phyloP scores from a whole-genome alignment of 176 grass and related monocot species.

The Phragmites australis region DNA sequence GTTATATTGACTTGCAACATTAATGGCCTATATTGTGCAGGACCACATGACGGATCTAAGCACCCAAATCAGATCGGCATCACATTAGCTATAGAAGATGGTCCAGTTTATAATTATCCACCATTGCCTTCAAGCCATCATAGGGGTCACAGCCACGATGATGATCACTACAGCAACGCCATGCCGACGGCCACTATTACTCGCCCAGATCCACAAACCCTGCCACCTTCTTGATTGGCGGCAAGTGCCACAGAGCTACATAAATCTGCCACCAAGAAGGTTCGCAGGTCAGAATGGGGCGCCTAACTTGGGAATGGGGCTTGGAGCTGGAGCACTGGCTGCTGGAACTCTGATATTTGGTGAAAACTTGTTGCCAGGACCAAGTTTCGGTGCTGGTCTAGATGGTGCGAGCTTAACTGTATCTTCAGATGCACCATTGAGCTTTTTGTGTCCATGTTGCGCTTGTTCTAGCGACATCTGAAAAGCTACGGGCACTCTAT shows the following conservation, averaged over 20 bases:
- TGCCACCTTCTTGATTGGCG: conserved; percentile 42
- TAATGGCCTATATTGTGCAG: conserved; percentile 38
- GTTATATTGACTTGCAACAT: too few relatives aligned
- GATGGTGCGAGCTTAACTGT: conserved; percentile 48
- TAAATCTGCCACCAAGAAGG: conserved; percentile 66
- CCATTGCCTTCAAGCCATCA: conserved; percentile 23
- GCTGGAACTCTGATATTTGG: conserved; percentile 84
- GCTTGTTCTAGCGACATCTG: conserved; percentile 9
- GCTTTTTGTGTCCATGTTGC: background rate
- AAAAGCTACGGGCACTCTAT: conserved; percentile 22
- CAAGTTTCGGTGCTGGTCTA: conserved; percentile 43
- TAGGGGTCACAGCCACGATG: conserved; percentile 25
- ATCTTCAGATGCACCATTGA: conserved; percentile 45
- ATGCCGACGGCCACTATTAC: background rate
- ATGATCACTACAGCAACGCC: conserved; percentile 28
- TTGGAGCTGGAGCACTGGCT: conserved; percentile 77
- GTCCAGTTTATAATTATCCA: conserved; percentile 69
- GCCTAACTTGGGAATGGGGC: conserved; percentile 62
- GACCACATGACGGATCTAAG: conserved; percentile 50
- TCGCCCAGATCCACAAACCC: conserved; percentile 28
- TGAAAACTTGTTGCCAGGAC: conserved; percentile 65
- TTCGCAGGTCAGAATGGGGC: conserved; percentile 30
- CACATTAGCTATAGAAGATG: conserved; percentile 90
- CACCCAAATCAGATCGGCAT: conserved; percentile 62
- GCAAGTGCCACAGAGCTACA: conserved; percentile 57